A percentile compares a stretch with the other conserved stretches of the same genome.
Evolutionary conservation across 257 asterid genomes (phyloP).

Genomic region (Fraxinus pennsylvanica): DNA sequence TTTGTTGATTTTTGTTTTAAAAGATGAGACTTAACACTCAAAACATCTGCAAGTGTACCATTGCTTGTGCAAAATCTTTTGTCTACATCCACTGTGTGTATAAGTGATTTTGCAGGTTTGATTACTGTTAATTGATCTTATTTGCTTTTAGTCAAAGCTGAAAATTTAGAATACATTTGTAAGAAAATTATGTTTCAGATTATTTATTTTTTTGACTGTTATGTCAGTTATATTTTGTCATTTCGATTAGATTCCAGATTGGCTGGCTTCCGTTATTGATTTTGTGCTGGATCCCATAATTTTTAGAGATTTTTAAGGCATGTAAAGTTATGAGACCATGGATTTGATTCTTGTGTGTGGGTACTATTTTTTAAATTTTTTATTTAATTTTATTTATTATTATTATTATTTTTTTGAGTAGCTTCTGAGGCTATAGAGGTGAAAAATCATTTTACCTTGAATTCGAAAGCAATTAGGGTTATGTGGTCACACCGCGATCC

Average conservation of each 20-base stretch:
- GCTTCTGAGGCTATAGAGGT: conserved; percentile 48
- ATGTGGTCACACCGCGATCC: conserved; percentile 58
- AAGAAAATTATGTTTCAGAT: neutral
- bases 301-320: neutral
- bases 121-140: neutral
- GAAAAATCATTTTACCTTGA: conserved; percentile 47
- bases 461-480: conserved; percentile 48
- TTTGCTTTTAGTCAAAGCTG: neutral
- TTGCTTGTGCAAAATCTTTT: neutral
- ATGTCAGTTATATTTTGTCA: neutral
- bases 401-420: conserved; percentile 7
- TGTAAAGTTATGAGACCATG: neutral
- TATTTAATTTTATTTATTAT: no score
- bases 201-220: neutral
- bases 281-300: neutral
- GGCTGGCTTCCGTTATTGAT: neutral
- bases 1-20: neutral
- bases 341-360: neutral
- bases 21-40: neutral
- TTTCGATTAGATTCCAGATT: neutral
- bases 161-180: neutral
- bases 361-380: neutral
- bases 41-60: neutral
- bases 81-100: neutral
- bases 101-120: neutral